These are phyloP conservation scores for Thuidium tamariscinum DNA, from an alignment of 225 moss, liverwort and hornwort genomes.

Conservation along the genomic window DNA sequence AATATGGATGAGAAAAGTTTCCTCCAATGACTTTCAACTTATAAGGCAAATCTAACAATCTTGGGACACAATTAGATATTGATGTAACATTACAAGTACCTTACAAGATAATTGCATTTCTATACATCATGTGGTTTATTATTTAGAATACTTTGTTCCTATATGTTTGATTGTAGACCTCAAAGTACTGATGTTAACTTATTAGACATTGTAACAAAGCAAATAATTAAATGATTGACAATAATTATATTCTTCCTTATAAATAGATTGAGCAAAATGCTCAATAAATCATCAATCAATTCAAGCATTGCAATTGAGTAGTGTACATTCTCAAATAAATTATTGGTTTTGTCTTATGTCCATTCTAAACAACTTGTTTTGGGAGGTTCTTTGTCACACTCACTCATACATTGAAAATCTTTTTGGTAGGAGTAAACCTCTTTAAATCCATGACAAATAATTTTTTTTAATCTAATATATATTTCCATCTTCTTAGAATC, in stretches of 20 bases:
- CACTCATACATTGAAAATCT: background rate
- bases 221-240: background rate
- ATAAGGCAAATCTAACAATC: background rate
- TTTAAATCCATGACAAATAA: background rate
- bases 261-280: background rate
- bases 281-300: background rate
- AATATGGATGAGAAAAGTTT: background rate
- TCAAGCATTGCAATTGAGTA: background rate
- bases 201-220: background rate
- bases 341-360: background rate
- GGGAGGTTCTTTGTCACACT: background rate
- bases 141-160: background rate
- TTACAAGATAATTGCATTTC: background rate
- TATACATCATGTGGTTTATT: background rate
- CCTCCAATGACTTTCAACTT: background rate
- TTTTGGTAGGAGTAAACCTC: background rate
- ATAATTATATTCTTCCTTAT: background rate
- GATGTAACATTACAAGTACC: background rate
- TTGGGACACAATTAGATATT: background rate
- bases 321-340: fast-evolving
- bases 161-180: background rate
- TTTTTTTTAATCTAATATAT: background rate
- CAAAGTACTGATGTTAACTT: background rate
- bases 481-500: background rate
- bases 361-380: background rate